These are phyloP conservation scores for Ascobolus immersus DNA, from an alignment of 495 filamentous ascomycete genomes.

Conservation along the genomic window DNA sequence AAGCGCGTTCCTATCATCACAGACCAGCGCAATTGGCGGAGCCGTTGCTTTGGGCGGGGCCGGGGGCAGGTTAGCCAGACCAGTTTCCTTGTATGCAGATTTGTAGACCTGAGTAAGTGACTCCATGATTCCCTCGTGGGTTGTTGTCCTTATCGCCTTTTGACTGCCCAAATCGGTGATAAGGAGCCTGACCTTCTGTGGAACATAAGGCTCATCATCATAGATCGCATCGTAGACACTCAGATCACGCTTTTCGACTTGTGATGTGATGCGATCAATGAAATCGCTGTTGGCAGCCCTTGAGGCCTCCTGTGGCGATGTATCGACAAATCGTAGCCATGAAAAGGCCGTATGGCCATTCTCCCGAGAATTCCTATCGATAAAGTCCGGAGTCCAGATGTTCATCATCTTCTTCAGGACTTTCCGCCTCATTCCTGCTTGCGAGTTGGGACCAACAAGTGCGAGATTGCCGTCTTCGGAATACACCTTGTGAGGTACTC, in stretches of 20 bases:
- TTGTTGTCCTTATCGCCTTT: constrained; percentile 47
- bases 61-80: constrained; percentile 54
- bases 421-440: constrained; percentile 49
- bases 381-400: constrained; percentile 62
- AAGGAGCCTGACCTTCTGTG: constrained; percentile 53
- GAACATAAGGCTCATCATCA: constrained; percentile 35
- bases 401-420: constrained; percentile 60
- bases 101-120: constrained; percentile 52
- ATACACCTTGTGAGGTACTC: constrained; percentile 54
- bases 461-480: constrained; percentile 49
- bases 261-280: constrained; percentile 20
- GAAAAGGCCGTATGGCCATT: constrained; percentile 44
- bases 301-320: constrained; percentile 44
- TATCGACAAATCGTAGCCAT: constrained; percentile 69
- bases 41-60: constrained; percentile 49
- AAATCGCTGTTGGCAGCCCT: constrained; percentile 34
- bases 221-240: constrained; percentile 29
- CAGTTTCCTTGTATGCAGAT: constrained; percentile 35
- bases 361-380: constrained; percentile 28
- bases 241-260: constrained; percentile 9
- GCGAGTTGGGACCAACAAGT: constrained; percentile 49
- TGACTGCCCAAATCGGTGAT: constrained; percentile 40
- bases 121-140: constrained; percentile 43
- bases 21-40: constrained; percentile 63
- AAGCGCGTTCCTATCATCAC: constrained; percentile 37